These are phyloP conservation scores for Lathyrus aphaca DNA, from an alignment of 306 rosid genomes.

Conservation along the genomic window DNA sequence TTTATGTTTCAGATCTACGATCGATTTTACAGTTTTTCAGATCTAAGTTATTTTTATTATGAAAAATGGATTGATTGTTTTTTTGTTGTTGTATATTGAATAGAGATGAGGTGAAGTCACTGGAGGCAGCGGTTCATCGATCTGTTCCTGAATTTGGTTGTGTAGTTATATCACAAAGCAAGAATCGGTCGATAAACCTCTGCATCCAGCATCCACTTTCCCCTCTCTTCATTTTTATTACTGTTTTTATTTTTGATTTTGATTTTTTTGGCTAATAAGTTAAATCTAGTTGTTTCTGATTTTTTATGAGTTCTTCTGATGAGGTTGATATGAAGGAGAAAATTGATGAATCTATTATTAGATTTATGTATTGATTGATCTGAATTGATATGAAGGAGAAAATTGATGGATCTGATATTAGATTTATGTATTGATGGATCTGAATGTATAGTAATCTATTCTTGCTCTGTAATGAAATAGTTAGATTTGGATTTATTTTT, in stretches of 20 bases:
- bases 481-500: background rate
- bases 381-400: background rate
- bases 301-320: slow-evolving; percentile 9
- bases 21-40: no score
- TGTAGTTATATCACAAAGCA: slow-evolving; percentile 57
- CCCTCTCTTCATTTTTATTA: slow-evolving; percentile 36
- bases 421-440: background rate
- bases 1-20: slow-evolving; percentile 51
- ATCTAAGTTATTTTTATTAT: background rate
- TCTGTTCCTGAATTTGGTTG: slow-evolving; percentile 85
- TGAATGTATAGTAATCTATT: background rate
- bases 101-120: slow-evolving; percentile 64
- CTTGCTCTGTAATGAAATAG: background rate
- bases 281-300: background rate
- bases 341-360: slow-evolving; percentile 1
- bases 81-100: background rate
- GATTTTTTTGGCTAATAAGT: background rate
- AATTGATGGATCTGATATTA: slow-evolving; percentile 1
- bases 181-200: slow-evolving; percentile 99
- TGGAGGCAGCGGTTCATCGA: slow-evolving; percentile 99
- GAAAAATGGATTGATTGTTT: background rate
- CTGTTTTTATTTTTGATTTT: background rate
- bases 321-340: slow-evolving; percentile 1
- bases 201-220: slow-evolving; percentile 95
- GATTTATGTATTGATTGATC: background rate